These are phyloP conservation scores for Hymenoscyphus salicellus DNA, from an alignment of 2,329 filamentous ascomycete genomes.

Conservation along the genomic window DNA sequence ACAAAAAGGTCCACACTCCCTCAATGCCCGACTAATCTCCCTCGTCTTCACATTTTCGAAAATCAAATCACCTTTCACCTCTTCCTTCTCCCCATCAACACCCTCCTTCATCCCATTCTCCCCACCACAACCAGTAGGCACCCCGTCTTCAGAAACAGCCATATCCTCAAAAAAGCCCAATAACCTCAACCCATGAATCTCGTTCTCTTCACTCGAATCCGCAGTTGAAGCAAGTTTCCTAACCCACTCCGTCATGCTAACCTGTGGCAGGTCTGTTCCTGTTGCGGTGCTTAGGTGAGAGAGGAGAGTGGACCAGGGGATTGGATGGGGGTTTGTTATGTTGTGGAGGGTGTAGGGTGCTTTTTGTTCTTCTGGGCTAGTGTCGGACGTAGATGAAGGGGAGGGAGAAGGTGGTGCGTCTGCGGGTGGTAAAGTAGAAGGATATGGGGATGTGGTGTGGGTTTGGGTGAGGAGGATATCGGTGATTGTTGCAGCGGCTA, in stretches of 20 bases:
- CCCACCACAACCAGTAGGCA: not conserved
- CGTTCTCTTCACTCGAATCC: constrained; percentile 2
- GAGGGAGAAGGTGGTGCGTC: not conserved
- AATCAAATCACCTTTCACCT: constrained; percentile 11
- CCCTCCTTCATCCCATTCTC: not conserved
- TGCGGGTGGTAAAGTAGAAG: not conserved
- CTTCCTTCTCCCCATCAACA: constrained; percentile 5
- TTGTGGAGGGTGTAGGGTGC: constrained; percentile 27
- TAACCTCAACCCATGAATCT: constrained; percentile 26
- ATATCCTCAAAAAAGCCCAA: constrained; percentile 30
- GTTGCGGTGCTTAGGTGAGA: not conserved
- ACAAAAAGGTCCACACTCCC: constrained; percentile 21
- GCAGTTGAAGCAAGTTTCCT: constrained; percentile 13
- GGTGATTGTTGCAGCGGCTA: constrained; percentile 23
- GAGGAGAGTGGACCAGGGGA: constrained; percentile 23
- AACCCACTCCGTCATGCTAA: constrained; percentile 27
- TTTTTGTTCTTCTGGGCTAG: not conserved
- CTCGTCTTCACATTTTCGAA: constrained; percentile 29
- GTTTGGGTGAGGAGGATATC: constrained; percentile 15
- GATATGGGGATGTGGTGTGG: not conserved
- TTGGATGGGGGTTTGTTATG: constrained; percentile 28
- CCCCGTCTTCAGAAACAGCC: constrained; percentile 6
- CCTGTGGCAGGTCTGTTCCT: constrained; percentile 6
- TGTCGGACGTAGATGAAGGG: not conserved
- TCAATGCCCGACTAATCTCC: constrained; percentile 19